Conservation (phyloP, 2,329 filamentous ascomycete genomes). For the Fusarium sp. region DNA sequence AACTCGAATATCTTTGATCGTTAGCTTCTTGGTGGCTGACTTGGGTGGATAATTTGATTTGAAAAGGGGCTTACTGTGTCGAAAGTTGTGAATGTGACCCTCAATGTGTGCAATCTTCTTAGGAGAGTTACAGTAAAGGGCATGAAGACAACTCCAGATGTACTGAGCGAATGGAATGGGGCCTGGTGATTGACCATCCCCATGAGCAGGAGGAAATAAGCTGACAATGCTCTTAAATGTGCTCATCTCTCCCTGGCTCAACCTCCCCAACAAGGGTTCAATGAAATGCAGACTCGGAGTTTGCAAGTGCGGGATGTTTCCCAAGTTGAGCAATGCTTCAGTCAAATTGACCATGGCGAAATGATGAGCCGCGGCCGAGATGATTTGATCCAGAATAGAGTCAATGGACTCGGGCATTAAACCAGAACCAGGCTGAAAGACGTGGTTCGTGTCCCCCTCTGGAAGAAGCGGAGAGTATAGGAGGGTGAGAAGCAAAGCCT, state of each 20-base stretch:
- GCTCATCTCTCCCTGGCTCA: background rate
- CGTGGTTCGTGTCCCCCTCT: background rate
- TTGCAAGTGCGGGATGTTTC: background rate
- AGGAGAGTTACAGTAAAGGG: background rate
- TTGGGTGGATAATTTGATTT: background rate
- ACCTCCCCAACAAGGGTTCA: background rate
- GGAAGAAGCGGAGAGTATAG: background rate
- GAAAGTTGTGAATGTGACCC: background rate
- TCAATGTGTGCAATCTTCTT: background rate
- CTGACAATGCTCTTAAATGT: background rate
- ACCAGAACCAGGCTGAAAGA: background rate
- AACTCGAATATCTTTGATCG: background rate
- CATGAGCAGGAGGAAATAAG: background rate
- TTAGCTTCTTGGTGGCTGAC: background rate
- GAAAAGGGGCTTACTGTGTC: background rate
- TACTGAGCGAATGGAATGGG: background rate
- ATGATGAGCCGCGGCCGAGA: background rate
- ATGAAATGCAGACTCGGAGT: background rate
- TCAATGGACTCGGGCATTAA: background rate
- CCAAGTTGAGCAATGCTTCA: background rate
- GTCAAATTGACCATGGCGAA: constrained; percentile 1
- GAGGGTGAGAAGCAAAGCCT: background rate
- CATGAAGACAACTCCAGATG: background rate
- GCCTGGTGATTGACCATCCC: background rate
- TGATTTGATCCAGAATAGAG: background rate